Evolutionary conservation across 495 filamentous ascomycete species (phyloP).

Genomic region (Chaetomium cochliodes): DNA sequence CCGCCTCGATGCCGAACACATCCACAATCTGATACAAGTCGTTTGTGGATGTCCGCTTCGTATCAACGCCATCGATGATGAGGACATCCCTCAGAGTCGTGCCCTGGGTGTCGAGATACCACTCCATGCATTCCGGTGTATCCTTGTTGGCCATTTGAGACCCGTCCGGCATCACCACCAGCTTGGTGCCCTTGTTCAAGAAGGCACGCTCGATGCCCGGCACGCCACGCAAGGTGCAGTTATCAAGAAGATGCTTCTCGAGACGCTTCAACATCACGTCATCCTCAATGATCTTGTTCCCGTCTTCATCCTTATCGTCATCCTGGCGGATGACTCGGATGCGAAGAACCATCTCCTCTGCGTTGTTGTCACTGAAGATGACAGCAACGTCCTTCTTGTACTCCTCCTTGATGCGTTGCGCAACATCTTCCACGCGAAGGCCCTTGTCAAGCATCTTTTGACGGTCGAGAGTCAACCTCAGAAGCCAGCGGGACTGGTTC

Average conservation of each 20-base stretch:
- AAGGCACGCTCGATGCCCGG: conserved; percentile 85
- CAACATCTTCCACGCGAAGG: conserved; percentile 88
- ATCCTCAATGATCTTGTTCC: conserved; percentile 77
- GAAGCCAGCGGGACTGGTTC: conserved; percentile 86
- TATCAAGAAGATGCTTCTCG: conserved; percentile 86
- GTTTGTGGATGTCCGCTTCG: conserved; percentile 88
- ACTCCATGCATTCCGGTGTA: conserved; percentile 67
- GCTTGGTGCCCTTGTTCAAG: conserved; percentile 73
- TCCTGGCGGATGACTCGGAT: conserved; percentile 73
- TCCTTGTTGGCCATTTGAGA: conserved; percentile 66
- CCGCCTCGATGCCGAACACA: conserved; percentile 94
- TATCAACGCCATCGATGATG: conserved; percentile 82
- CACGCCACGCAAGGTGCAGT: conserved; percentile 85
- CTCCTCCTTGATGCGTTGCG: conserved; percentile 78
- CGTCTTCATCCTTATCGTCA: conserved; percentile 71
- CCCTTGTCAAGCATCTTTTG: conserved; percentile 94
- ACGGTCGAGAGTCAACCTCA: conserved; percentile 90
- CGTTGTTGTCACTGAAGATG: conserved; percentile 97
- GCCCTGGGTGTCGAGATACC: conserved; percentile 91
- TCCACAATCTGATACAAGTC: conserved; percentile 90
- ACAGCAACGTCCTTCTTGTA: conserved; percentile 87
- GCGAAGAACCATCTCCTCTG: conserved; percentile 90
- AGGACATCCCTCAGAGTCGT: conserved; percentile 81
- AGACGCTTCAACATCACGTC: conserved; percentile 88
- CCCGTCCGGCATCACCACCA: conserved; percentile 63